Percentiles rank a stretch among this genome's conserved stretches.
Conservation (phyloP, 306 rosid species). For the Dryas alaskensis region DNA sequence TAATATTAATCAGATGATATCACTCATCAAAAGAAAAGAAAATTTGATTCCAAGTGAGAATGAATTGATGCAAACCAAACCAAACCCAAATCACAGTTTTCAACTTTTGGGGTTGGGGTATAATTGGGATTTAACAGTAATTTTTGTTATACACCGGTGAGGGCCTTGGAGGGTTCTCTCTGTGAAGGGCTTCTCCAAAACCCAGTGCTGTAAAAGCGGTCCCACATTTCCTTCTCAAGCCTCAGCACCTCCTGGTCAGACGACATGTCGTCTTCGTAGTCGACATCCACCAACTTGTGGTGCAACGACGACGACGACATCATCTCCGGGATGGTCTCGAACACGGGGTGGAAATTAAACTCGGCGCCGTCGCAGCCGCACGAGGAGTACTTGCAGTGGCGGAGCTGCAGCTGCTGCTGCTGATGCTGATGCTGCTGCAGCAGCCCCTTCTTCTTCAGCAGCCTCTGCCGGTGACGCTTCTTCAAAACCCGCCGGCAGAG, state of each 20-base stretch:
- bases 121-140: neutral
- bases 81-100: neutral
- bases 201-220: conserved; percentile 54
- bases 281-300: neutral
- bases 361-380: conserved; percentile 40
- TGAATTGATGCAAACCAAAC: too few relatives aligned
- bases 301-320: neutral
- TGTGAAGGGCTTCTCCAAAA: conserved; percentile 90
- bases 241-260: conserved; percentile 35
- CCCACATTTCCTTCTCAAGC: conserved; percentile 94
- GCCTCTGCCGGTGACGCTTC: conserved; percentile 24
- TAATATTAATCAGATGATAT: too few relatives aligned
- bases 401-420: neutral
- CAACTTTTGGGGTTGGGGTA: neutral
- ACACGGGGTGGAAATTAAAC: conserved; percentile 24
- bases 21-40: too few relatives aligned
- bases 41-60: neutral
- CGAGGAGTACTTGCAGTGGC: conserved; percentile 20
- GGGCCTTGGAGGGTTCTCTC: conserved; percentile 32
- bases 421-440: neutral
- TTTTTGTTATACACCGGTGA: neutral
- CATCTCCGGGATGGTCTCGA: neutral
- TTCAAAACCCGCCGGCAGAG: conserved; percentile 45
- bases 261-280: neutral
- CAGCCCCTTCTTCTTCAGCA: conserved; percentile 31